Percentiles rank a stretch among this genome's conserved stretches.
Conservation (phyloP, 371 early-diverging fungal species). For the Mortierella sp. region DNA sequence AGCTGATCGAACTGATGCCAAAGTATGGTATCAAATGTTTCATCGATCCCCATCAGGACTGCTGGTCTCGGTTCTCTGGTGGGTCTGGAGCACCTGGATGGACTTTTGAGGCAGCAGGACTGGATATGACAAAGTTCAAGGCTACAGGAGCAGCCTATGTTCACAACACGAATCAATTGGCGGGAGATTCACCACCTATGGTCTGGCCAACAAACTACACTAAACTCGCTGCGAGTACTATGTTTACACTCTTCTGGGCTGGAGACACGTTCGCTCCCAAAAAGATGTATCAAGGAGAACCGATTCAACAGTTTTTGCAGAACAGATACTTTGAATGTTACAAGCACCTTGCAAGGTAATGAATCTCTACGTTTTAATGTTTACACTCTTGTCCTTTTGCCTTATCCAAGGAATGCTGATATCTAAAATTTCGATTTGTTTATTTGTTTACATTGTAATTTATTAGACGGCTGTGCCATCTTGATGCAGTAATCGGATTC, state of each 20-base stretch:
- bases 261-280: slow-evolving; percentile 83
- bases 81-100: slow-evolving; percentile 82
- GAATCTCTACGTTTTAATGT: neutral
- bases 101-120: slow-evolving; percentile 78
- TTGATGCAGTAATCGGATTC: slow-evolving; percentile 82
- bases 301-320: slow-evolving; percentile 70
- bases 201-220: slow-evolving; percentile 91
- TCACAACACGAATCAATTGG: slow-evolving; percentile 76
- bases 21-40: slow-evolving; percentile 83
- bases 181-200: slow-evolving; percentile 79
- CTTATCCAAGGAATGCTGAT: neutral
- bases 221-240: slow-evolving; percentile 84
- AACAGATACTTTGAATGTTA: slow-evolving; percentile 66
- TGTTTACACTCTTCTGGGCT: slow-evolving; percentile 88
- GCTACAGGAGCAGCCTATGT: slow-evolving; percentile 84
- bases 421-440: slow-evolving; percentile 43
- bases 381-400: neutral
- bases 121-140: slow-evolving; percentile 78
- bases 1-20: slow-evolving; percentile 72
- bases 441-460: slow-evolving; percentile 8
- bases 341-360: slow-evolving; percentile 60
- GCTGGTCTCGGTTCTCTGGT: slow-evolving; percentile 79
- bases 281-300: slow-evolving; percentile 60
- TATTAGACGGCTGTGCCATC: slow-evolving; percentile 68
- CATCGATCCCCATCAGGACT: slow-evolving; percentile 84